phyloP scores from a whole-genome alignment of 2,329 filamentous ascomycete genomes.

The Fusarium dimerum region DNA sequence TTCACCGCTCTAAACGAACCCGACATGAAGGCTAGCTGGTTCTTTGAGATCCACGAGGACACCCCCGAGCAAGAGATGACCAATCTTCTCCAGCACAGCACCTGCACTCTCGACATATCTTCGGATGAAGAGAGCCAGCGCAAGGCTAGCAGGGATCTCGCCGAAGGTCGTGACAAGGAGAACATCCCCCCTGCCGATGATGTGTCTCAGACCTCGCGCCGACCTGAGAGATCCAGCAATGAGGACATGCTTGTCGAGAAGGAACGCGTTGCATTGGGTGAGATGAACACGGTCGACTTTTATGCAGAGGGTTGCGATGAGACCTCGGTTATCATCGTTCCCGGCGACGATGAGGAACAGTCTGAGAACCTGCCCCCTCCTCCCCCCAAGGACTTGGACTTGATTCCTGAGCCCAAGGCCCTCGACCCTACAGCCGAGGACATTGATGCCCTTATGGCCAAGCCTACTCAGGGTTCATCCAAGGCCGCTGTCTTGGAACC shows the following conservation, averaged over 20 bases:
- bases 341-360: constrained; percentile 58
- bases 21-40: constrained; percentile 69
- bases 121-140: constrained; percentile 77
- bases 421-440: constrained; percentile 26
- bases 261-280: constrained; percentile 64
- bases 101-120: constrained; percentile 82
- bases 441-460: constrained; percentile 41
- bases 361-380: constrained; percentile 8
- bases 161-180: constrained; percentile 79
- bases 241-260: constrained; percentile 65
- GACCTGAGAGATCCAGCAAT: constrained; percentile 28
- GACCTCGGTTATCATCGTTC: constrained; percentile 60
- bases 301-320: constrained; percentile 67
- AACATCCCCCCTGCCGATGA: constrained; percentile 80
- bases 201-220: constrained; percentile 57
- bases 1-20: constrained; percentile 39
- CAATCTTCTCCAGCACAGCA: constrained; percentile 89
- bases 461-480: constrained; percentile 38
- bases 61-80: constrained; percentile 87
- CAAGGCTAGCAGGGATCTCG: constrained; percentile 51
- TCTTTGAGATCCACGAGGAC: constrained; percentile 94
- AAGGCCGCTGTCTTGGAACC: constrained; percentile 53
- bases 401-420: constrained; percentile 19
- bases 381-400: constrained; percentile 13
- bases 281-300: constrained; percentile 68